Percentiles rank a stretch among this genome's conserved stretches.
phyloP scores from a whole-genome alignment of 148 eudicot genomes.

The Dysphania ambrosioides region DNA sequence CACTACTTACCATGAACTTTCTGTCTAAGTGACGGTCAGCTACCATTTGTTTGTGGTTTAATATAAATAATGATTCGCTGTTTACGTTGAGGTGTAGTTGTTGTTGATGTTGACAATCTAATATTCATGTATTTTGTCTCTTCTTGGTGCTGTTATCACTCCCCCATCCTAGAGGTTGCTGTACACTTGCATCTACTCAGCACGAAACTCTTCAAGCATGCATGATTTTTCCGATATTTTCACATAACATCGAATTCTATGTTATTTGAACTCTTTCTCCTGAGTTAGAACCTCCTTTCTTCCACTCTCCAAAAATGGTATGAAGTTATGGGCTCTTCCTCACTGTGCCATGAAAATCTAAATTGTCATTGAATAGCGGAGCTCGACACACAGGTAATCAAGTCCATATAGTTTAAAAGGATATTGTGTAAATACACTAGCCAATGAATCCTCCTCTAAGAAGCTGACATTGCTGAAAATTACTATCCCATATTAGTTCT shows the following conservation, averaged over 20 bases:
- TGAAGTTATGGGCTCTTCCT: too few relatives aligned
- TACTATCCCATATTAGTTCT: not conserved
- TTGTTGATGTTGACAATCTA: not conserved
- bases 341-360: too few relatives aligned
- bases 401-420: too few relatives aligned
- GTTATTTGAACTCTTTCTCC: not conserved
- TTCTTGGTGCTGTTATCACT: conserved; percentile 75
- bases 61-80: too few relatives aligned
- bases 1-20: too few relatives aligned
- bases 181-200: conserved; percentile 87
- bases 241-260: not conserved
- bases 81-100: too few relatives aligned
- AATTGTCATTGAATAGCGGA: too few relatives aligned
- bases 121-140: conserved; percentile 35
- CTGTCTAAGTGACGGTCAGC: too few relatives aligned
- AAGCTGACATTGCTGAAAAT: not conserved
- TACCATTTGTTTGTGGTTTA: too few relatives aligned
- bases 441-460: too few relatives aligned
- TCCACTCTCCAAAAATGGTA: not conserved
- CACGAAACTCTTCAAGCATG: conserved; percentile 93
- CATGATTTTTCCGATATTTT: conserved; percentile 32
- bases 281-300: not conserved
- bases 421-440: not conserved
- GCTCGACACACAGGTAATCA: too few relatives aligned
- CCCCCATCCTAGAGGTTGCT: conserved; percentile 62